Base-by-base conservation (phyloP, 306 rosid genomes). In the Lathyrus tuberosus region DNA sequence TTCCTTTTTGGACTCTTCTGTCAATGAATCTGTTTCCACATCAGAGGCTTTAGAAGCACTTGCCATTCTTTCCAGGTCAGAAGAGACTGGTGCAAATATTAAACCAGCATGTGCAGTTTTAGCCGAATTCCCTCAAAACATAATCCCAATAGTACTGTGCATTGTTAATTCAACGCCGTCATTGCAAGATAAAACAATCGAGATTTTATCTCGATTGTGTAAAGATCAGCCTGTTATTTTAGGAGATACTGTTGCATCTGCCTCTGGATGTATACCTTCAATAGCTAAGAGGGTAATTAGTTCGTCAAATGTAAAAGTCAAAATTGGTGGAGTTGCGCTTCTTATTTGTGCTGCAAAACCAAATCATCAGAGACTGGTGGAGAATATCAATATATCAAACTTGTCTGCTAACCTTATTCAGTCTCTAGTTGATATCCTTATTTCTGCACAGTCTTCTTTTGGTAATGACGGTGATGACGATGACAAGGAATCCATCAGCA, bases 41-140 rank as follows among this genome's bases (percentile, higher is more conserved):
- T 83, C 97, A 26, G 98, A 90, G 75, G 96, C 94, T 74, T 82
- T 93, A 3, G 97, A 90, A 73, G 97, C 98, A 48, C 96, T 93
- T 85, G 97, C 88, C 67, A 85, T 93, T 77, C 77, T 93, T 73
- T 93, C 97, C 75, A 83, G 90, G 75, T 90, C 94, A 18, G 89
- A 62, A 68, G 84, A 83, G 76, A 76, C 79, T 33, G 49, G 83
- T 54, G 84, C 86, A 66, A 74, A 81, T 49, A 78, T 56, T 42
- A 93, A 86, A 78, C 88, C 97, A 64, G 91, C 98, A 61, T 88
- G 98, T 96, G 88, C 91, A 76, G 84, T 93, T 79, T 90, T 93
- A 59, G 88, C 97, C 64, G 98, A 90, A 74, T 81, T 76, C 64
- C 96, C 97, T 9, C 47, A 88, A 78, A 85, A 88, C 87, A 82